Percentiles rank a stretch among this genome's conserved stretches.
phyloP scores from a whole-genome alignment of 176 grass and related monocot genomes.

The Metroxylon sagu region DNA sequence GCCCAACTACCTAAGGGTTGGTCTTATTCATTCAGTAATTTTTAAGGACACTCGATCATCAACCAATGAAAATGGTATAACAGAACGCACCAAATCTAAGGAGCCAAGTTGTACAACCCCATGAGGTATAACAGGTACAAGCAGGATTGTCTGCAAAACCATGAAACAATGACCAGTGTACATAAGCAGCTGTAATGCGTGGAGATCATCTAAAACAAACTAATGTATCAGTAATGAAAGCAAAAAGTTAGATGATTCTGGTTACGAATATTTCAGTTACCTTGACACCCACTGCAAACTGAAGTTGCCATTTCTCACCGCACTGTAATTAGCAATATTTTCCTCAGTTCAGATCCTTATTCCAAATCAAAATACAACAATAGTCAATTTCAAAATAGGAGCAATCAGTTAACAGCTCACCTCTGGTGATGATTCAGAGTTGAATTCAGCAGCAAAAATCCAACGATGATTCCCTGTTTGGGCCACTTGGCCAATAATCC shows the following conservation, averaged over 20 bases:
- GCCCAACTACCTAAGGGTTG: too few species aligned
- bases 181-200: too few species aligned
- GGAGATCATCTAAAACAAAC: too few species aligned
- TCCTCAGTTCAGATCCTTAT: conserved; percentile 21
- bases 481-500: conserved; percentile 56
- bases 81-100: conserved; percentile 40
- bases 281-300: conserved; percentile 59
- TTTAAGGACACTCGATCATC: too few species aligned
- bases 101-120: conserved; percentile 69
- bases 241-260: neutral
- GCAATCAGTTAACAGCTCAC: conserved; percentile 21
- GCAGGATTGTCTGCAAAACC: conserved; percentile 52
- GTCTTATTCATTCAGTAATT: too few species aligned
- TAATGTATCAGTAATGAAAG: too few species aligned
- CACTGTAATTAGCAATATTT: conserved; percentile 30
- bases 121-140: conserved; percentile 44
- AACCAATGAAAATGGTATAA: neutral
- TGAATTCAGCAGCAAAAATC: conserved; percentile 35
- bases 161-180: conserved; percentile 4
- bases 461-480: conserved; percentile 35
- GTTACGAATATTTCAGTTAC: conserved; percentile 22
- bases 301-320: conserved; percentile 43
- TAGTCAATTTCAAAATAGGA: conserved; percentile 1
- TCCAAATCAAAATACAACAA: conserved; percentile 8
- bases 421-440: conserved; percentile 21